Percentiles rank a stretch among this genome's conserved stretches.
Conservation (phyloP, 1,284 basidiomycete genomes). For the Cutaneotrichosporon dermatis region DNA sequence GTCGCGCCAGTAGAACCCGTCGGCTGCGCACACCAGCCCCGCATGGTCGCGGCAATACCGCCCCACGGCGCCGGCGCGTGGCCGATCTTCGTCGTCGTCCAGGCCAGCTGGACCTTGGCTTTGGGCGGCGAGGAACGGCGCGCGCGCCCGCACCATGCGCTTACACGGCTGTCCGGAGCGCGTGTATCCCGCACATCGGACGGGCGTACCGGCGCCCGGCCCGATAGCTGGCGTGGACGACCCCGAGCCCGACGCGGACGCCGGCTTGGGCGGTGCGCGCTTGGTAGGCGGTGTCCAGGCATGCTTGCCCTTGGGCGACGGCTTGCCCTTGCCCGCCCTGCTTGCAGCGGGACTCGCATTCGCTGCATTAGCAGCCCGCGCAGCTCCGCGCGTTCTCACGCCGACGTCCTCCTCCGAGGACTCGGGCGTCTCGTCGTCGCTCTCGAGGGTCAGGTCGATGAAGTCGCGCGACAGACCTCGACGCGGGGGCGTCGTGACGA, state of each 20-base stretch:
- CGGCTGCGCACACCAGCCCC: conserved; percentile 38
- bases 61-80: conserved; percentile 16
- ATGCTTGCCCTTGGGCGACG: no score
- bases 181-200: conserved; percentile 45
- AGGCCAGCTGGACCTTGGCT: no score
- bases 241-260: neutral
- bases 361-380: neutral
- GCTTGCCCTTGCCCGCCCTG: no score
- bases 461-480: neutral
- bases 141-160: conserved; percentile 34
- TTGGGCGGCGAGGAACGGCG: conserved; percentile 29
- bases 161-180: conserved; percentile 44
- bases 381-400: no score
- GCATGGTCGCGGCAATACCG: conserved; percentile 49
- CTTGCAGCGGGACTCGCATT: neutral
- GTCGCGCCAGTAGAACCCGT: conserved; percentile 45
- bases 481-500: neutral
- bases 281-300: no score
- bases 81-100: conserved; percentile 16
- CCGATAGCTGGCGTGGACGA: neutral
- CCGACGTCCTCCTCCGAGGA: neutral
- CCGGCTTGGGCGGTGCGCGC: neutral
- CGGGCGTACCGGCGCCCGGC: neutral
- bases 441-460: conserved; percentile 12
- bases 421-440: conserved; percentile 7